Evolutionary conservation across 1,284 basidiomycete species (phyloP).

Genomic region (Apiotrichum montevideense): DNA sequence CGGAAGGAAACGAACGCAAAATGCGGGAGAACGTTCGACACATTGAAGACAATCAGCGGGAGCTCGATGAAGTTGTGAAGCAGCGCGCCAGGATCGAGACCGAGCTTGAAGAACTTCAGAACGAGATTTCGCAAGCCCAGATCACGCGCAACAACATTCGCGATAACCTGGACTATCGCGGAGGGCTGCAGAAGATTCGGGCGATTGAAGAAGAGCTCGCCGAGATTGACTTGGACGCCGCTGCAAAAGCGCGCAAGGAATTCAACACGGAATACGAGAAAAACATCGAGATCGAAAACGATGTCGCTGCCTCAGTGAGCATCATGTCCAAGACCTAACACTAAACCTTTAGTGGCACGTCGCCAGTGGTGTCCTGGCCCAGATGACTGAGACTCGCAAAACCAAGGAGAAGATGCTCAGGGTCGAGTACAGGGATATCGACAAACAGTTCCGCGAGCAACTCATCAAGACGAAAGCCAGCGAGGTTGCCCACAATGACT

Average conservation of each 20-base stretch:
- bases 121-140: conserved; percentile 58
- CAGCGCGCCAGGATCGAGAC: conserved; percentile 54
- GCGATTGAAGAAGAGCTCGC: conserved; percentile 68
- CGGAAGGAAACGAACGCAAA: conserved; percentile 59
- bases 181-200: conserved; percentile 61
- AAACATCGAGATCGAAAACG: conserved; percentile 53
- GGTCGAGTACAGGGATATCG: conserved; percentile 79
- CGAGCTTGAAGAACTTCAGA: conserved; percentile 50
- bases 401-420: conserved; percentile 63
- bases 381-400: conserved; percentile 64
- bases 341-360: conserved; percentile 83
- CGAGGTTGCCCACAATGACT: conserved; percentile 86
- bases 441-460: conserved; percentile 80
- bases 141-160: conserved; percentile 67
- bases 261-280: conserved; percentile 75
- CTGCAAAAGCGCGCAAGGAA: conserved; percentile 68
- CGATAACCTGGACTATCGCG: conserved; percentile 77
- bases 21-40: conserved; percentile 60
- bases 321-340: conserved; percentile 52
- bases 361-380: conserved; percentile 72
- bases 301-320: conserved; percentile 10
- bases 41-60: conserved; percentile 49
- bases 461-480: conserved; percentile 95
- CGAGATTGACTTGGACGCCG: conserved; percentile 69
- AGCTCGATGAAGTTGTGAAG: conserved; percentile 52